Conservation (phyloP, 2,329 filamentous ascomycete genomes). For the Furcasterigmium sp. region DNA sequence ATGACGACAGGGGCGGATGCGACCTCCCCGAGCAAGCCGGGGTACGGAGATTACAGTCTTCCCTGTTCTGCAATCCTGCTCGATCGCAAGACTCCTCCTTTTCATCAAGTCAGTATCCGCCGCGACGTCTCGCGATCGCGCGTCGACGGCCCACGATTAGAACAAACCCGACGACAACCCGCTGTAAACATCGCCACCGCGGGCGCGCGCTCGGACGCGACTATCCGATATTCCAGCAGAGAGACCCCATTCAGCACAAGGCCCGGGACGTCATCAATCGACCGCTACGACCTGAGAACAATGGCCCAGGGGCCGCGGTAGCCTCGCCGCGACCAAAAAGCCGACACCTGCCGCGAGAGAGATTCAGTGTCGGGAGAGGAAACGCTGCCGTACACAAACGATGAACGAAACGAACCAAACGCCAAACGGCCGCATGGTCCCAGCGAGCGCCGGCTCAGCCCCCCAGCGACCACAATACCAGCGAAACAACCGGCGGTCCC, state of each 20-base stretch:
- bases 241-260: neutral
- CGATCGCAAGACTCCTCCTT: neutral
- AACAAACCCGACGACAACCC: neutral
- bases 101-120: neutral
- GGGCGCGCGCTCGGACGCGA: neutral
- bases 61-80: neutral
- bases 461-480: neutral
- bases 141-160: neutral
- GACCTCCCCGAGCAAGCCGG: neutral
- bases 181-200: neutral
- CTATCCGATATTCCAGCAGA: neutral
- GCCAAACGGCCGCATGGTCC: neutral
- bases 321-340: neutral
- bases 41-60: neutral
- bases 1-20: neutral
- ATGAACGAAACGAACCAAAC: too few species aligned
- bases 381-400: neutral
- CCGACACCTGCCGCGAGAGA: neutral
- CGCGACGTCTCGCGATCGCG: too few species aligned
- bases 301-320: neutral
- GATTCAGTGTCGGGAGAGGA: neutral
- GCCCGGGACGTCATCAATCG: neutral
- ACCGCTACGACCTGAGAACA: neutral
- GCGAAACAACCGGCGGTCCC: conserved; percentile 1
- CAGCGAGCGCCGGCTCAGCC: neutral